phyloP scores from a whole-genome alignment of 495 filamentous ascomycete genomes.

The Aspergillus heteromorphus region DNA sequence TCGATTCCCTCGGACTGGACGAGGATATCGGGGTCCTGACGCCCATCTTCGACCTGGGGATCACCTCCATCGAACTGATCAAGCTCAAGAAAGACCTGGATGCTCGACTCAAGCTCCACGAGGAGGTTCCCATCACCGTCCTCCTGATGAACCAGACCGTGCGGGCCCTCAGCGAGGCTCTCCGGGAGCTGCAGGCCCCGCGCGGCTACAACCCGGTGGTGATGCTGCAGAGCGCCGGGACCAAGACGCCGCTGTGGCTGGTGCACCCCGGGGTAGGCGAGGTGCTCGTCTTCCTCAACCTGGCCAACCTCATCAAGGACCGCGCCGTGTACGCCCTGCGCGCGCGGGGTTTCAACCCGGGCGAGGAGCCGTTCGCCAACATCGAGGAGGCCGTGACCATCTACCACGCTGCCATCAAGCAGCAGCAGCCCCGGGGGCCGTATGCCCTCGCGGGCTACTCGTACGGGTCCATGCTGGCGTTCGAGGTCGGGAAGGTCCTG shows the following conservation, averaged over 20 bases:
- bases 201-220: slow-evolving; percentile 44
- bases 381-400: slow-evolving; percentile 31
- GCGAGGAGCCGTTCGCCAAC: slow-evolving; percentile 29
- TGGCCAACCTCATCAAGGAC: slow-evolving; percentile 41
- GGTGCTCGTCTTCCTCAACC: slow-evolving; percentile 49
- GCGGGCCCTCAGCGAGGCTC: slow-evolving; percentile 17
- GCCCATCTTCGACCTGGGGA: slow-evolving; percentile 33
- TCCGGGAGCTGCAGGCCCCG: slow-evolving; percentile 22
- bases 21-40: slow-evolving; percentile 21
- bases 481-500: slow-evolving; percentile 48
- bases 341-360: slow-evolving; percentile 45
- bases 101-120: neutral
- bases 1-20: slow-evolving; percentile 12
- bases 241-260: slow-evolving; percentile 45
- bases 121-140: slow-evolving; percentile 6
- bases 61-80: slow-evolving; percentile 38
- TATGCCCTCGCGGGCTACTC: slow-evolving; percentile 55
- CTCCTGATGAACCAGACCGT: slow-evolving; percentile 7
- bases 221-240: slow-evolving; percentile 33
- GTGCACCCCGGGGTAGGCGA: slow-evolving; percentile 56
- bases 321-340: slow-evolving; percentile 52
- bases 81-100: slow-evolving; percentile 6
- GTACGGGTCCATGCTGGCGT: slow-evolving; percentile 49
- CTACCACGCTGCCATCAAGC: slow-evolving; percentile 41
- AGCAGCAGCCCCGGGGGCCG: slow-evolving; percentile 45